phyloP scores from a whole-genome alignment of 768 basidiomycete species.

The Gautieria morchelliformis region DNA sequence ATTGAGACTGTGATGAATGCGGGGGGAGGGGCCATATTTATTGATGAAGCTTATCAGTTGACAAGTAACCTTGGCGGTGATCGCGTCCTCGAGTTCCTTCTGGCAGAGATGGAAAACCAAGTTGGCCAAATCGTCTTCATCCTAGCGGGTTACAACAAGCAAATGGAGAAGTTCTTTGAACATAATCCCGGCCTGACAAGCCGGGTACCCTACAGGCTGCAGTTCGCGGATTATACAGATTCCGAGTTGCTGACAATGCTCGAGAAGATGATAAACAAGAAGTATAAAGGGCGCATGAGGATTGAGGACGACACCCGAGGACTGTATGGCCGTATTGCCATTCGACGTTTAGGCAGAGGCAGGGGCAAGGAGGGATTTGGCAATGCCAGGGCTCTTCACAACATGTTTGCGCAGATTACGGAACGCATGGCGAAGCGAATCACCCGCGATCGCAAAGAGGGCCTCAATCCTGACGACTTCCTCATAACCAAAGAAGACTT shows the following conservation, averaged over 20 bases:
- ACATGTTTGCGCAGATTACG: constrained; percentile 34
- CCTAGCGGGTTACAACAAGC: constrained; percentile 57
- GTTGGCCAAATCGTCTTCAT: constrained; percentile 58
- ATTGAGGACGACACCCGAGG: constrained; percentile 45
- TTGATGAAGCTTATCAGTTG: constrained; percentile 68
- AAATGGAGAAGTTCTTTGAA: constrained; percentile 74
- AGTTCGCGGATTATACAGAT: constrained; percentile 55
- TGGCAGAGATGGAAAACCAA: constrained; percentile 69
- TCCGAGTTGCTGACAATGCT: constrained; percentile 48
- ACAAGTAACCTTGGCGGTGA: constrained; percentile 35
- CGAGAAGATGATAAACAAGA: constrained; percentile 35
- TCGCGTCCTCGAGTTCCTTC: constrained; percentile 57
- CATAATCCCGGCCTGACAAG: constrained; percentile 63
- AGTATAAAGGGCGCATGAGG: constrained; percentile 39
- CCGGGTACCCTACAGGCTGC: constrained; percentile 53
- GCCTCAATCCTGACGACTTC: constrained; percentile 38
- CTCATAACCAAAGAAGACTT: constrained; percentile 43
- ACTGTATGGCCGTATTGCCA: constrained; percentile 43
- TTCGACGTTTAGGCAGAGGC: constrained; percentile 52
- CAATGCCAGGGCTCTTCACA: constrained; percentile 54
- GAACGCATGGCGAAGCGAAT: constrained; percentile 45
- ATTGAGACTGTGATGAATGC: constrained; percentile 35
- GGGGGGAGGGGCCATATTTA: constrained; percentile 58
- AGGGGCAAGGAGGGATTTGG: constrained; percentile 54
- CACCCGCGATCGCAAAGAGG: constrained; percentile 29